phyloP scores from a whole-genome alignment of 225 moss, liverwort and hornwort species.

The Bryoerythrophyllum caledonicum region DNA sequence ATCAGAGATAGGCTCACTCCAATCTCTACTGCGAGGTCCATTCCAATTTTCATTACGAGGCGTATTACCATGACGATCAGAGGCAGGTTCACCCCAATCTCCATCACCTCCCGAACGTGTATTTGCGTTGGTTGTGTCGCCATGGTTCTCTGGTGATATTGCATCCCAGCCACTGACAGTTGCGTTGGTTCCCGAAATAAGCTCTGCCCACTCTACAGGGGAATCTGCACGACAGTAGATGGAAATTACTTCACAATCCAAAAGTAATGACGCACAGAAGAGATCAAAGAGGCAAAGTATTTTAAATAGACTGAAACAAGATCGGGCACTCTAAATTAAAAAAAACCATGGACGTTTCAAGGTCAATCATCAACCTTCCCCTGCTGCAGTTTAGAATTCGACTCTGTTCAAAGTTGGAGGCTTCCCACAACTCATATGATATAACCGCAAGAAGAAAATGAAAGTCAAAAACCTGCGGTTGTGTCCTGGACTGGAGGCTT shows the following conservation, averaged over 20 bases:
- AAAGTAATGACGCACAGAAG: neutral
- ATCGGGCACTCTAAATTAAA: neutral
- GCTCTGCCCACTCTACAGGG: constrained; percentile 17
- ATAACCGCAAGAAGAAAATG: neutral
- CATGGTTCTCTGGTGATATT: constrained; percentile 1
- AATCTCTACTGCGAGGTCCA: constrained; percentile 5
- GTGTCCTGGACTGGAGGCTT: neutral
- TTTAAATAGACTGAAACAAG: neutral
- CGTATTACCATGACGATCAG: constrained; percentile 6
- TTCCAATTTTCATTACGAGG: constrained; percentile 6
- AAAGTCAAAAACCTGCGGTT: constrained; percentile 16
- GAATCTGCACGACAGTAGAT: constrained; percentile 14
- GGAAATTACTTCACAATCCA: neutral
- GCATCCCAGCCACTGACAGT: constrained; percentile 27
- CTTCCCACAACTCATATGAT: neutral
- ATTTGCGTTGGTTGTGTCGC: constrained; percentile 11
- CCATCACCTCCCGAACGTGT: neutral
- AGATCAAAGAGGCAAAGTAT: neutral
- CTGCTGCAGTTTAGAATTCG: neutral
- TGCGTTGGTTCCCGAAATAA: neutral
- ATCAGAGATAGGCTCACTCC: constrained; percentile 13
- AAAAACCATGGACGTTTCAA: neutral
- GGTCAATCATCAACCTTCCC: neutral
- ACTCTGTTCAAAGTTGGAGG: neutral
- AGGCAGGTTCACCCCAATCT: constrained; percentile 13